Evolutionary conservation across 2,329 filamentous ascomycete species (phyloP).

Genomic region (Teratosphaeria gauchensis): DNA sequence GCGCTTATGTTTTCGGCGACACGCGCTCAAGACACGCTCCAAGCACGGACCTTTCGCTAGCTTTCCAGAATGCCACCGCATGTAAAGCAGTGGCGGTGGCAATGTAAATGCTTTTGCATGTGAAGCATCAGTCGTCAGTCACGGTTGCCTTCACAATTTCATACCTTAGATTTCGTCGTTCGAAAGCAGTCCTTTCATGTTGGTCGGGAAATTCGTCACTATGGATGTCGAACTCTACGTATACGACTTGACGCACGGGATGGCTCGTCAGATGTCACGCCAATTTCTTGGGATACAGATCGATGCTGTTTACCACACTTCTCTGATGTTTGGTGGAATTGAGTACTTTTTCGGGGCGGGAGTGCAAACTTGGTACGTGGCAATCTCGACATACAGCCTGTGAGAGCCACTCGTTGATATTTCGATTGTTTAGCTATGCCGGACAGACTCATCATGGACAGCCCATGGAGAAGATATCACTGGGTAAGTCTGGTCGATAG

Average conservation of each 20-base stretch:
- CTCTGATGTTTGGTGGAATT: slow-evolving; percentile 70
- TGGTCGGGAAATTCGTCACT: background rate
- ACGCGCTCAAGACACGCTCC: background rate
- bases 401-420: background rate
- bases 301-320: slow-evolving; percentile 84
- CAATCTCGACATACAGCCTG: background rate
- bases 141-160: background rate
- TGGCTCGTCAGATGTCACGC: slow-evolving; percentile 41
- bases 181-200: background rate
- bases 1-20: too few relatives aligned
- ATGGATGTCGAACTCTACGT: slow-evolving; percentile 45
- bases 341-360: slow-evolving; percentile 90
- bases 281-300: slow-evolving; percentile 59
- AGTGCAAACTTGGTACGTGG: slow-evolving; percentile 61
- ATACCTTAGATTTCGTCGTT: background rate
- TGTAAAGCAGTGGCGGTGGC: background rate
- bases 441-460: slow-evolving; percentile 78
- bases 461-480: slow-evolving; percentile 62
- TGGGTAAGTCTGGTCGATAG: background rate
- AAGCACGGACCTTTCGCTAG: background rate
- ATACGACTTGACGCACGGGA: slow-evolving; percentile 40
- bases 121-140: background rate
- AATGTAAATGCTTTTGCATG: background rate
- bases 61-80: background rate
- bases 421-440: slow-evolving; percentile 33